phyloP scores from a whole-genome alignment of 495 filamentous ascomycete species.

The Podospora tetraspora region DNA sequence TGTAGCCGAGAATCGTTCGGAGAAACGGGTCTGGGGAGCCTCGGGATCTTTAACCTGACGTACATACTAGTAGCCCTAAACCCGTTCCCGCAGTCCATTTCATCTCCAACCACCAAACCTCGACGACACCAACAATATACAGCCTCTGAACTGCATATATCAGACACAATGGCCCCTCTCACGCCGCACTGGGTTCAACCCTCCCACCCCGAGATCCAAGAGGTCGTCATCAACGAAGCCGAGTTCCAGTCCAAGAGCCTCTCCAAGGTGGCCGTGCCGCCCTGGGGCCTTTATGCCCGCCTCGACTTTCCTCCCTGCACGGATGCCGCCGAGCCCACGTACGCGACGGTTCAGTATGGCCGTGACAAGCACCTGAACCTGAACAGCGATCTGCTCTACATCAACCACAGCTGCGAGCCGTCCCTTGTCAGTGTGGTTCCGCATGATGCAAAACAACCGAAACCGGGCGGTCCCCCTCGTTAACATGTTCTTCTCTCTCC shows the following conservation, averaged over 20 bases:
- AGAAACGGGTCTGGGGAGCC: neutral
- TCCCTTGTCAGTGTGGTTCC: conserved; percentile 45
- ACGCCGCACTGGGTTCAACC: conserved; percentile 49
- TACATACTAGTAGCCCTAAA: neutral
- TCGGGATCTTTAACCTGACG: neutral
- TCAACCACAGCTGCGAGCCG: conserved; percentile 69
- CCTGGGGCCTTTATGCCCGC: conserved; percentile 55
- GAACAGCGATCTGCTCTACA: conserved; percentile 69
- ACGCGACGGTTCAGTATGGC: conserved; percentile 64
- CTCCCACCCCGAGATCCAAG: conserved; percentile 47
- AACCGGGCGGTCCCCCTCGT: neutral
- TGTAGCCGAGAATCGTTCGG: neutral
- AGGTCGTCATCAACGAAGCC: conserved; percentile 44
- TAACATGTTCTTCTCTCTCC: neutral
- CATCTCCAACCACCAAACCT: neutral
- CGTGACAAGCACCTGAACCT: conserved; percentile 61
- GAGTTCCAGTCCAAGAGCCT: conserved; percentile 57
- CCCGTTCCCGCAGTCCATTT: neutral
- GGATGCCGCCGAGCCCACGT: conserved; percentile 49
- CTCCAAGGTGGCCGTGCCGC: conserved; percentile 56
- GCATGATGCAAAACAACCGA: neutral
- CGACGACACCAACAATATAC: neutral
- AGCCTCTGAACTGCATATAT: neutral
- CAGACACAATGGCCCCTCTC: conserved; percentile 40
- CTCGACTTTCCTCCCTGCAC: conserved; percentile 52